A percentile compares a stretch with the other conserved stretches of the same genome.
phyloP scores from a whole-genome alignment of 2,329 filamentous ascomycete genomes.

The Orbilia ellipsospora region DNA sequence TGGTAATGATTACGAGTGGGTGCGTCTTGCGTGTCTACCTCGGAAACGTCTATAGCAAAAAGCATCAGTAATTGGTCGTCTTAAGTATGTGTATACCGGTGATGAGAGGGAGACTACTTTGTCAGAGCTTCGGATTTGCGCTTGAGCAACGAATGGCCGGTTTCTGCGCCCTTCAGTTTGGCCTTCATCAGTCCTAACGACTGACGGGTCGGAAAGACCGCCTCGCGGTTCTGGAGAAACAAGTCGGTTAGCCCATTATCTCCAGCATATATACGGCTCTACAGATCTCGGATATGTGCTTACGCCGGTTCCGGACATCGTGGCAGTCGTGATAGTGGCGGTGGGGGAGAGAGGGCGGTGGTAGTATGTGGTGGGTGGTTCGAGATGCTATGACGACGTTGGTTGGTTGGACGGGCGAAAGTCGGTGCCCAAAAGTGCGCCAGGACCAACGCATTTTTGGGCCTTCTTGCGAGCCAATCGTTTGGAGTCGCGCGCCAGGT shows the following conservation, averaged over 20 bases:
- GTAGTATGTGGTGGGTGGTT: constrained; percentile 8
- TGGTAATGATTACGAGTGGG: not conserved
- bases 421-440: constrained; percentile 35
- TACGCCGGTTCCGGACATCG: constrained; percentile 52
- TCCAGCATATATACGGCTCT: not conserved
- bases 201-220: constrained; percentile 97
- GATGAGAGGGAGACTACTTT: constrained; percentile 71
- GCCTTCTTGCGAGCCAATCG: not conserved
- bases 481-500: constrained; percentile 26
- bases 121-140: constrained; percentile 97
- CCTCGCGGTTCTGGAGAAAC: constrained; percentile 79
- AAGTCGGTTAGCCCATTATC: constrained; percentile 7
- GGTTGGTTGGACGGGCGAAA: constrained; percentile 1
- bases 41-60: constrained; percentile 76
- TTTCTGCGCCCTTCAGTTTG: constrained; percentile 94
- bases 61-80: constrained; percentile 24
- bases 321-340: constrained; percentile 6
- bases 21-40: constrained; percentile 67
- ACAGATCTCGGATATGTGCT: not conserved
- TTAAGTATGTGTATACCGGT: not conserved
- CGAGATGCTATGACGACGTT: constrained; percentile 9
- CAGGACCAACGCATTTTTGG: not conserved
- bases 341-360: not conserved
- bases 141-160: constrained; percentile 93
- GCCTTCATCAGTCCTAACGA: constrained; percentile 96